Evolutionary conservation across 2,329 filamentous ascomycete species (phyloP).

Genomic region (Hymenotorrendiella dingleyae): DNA sequence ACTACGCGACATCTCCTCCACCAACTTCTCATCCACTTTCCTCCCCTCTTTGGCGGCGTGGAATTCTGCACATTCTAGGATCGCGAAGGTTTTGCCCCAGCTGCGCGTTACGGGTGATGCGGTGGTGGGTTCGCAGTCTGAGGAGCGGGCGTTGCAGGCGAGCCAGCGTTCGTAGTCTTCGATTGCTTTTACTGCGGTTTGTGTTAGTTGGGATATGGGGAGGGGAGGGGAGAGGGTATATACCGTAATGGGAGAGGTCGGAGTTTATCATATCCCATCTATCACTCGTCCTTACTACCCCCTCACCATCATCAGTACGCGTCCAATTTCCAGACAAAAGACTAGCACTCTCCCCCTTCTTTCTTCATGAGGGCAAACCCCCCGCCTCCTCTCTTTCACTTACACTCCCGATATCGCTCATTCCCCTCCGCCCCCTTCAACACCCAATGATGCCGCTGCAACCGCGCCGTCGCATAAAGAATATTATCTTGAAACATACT

Average conservation of each 20-base stretch:
- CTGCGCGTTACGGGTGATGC: conserved; percentile 1
- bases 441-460: conserved; percentile 17
- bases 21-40: not conserved
- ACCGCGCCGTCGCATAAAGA: conserved; percentile 10
- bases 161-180: conserved; percentile 13
- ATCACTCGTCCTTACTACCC: conserved; percentile 7
- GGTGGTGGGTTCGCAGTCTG: not conserved
- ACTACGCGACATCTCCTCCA: conserved; percentile 1
- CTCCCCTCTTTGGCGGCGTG: not conserved
- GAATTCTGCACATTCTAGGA: conserved; percentile 11
- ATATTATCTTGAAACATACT: conserved; percentile 15
- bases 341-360: conserved; percentile 4
- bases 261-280: conserved; percentile 14
- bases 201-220: not conserved
- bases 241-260: conserved; percentile 17
- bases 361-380: conserved; percentile 12
- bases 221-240: not conserved
- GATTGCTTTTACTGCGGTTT: conserved; percentile 9
- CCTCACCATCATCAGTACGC: not conserved
- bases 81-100: conserved; percentile 14
- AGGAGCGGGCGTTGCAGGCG: not conserved
- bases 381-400: no score
- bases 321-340: not conserved
- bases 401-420: conserved; percentile 14
- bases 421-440: conserved; percentile 12